Percentiles rank a stretch among this genome's conserved stretches.
phyloP scores from a whole-genome alignment of 768 basidiomycete genomes.

The Phanerochaete carnosa region DNA sequence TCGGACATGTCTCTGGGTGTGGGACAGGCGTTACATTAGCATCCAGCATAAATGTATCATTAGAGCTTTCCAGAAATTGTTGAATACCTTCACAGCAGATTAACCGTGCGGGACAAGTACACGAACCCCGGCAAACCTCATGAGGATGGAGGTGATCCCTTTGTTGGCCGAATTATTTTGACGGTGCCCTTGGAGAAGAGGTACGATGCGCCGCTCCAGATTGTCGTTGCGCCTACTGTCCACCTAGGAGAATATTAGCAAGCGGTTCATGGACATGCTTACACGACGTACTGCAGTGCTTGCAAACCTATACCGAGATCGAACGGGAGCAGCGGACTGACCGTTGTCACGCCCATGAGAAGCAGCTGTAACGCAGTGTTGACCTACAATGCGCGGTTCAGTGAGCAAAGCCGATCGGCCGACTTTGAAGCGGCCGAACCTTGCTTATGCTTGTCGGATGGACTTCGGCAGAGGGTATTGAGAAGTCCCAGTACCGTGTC shows the following conservation, averaged over 20 bases:
- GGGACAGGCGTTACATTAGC: not conserved
- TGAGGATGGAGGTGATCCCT: slow-evolving; percentile 6
- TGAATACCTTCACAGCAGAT: not conserved
- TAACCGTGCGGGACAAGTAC: not conserved
- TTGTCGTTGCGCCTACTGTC: slow-evolving; percentile 85
- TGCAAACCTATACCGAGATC: slow-evolving; percentile 54
- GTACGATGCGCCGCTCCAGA: slow-evolving; percentile 89
- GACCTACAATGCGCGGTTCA: slow-evolving; percentile 42
- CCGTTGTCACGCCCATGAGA: slow-evolving; percentile 86
- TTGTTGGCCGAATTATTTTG: slow-evolving; percentile 36
- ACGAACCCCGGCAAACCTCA: not conserved
- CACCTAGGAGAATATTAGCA: slow-evolving; percentile 44
- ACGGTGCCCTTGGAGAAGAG: slow-evolving; percentile 74
- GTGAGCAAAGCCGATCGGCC: no score
- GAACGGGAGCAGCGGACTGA: slow-evolving; percentile 71
- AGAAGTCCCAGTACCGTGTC: slow-evolving; percentile 92
- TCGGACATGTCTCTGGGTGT: not conserved
- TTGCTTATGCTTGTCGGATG: slow-evolving; percentile 93
- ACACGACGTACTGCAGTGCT: slow-evolving; percentile 66
- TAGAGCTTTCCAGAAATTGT: not conserved
- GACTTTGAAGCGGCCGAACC: slow-evolving; percentile 33
- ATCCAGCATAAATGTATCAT: not conserved
- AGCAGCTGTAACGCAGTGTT: slow-evolving; percentile 92
- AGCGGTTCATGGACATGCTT: not conserved
- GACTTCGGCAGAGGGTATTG: slow-evolving; percentile 93